Base-by-base conservation (phyloP, 75 land plant genomes). In the Pinus albicaulis region DNA sequence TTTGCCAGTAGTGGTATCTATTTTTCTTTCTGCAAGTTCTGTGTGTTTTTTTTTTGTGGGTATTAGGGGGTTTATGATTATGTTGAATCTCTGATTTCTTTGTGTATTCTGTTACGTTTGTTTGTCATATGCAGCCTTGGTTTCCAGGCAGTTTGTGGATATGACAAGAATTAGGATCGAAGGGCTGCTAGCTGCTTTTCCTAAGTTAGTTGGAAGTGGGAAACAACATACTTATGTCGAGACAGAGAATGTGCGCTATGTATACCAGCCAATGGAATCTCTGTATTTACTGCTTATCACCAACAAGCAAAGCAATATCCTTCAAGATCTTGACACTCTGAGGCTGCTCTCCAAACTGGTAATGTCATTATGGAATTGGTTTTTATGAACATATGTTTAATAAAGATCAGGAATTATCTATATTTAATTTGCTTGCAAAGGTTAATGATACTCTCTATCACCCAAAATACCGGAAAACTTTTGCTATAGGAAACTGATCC, bases 181-280 rank as follows among this genome's bases (percentile, higher is more conserved):
- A 75, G 99, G 98, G 38, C 78, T 95, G 73, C 95, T 98, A 58
- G 99, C 99, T 17, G 95, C 99, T 59, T 98, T 94, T 77, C 99
- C 99, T 1, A 98, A 98, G 86, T 78, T 98, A 78, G 93, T 98
- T 68, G 99, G 98, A 20, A 91, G 80, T 58, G 99, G 98, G 58
- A 98, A 98, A 77, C 99, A 98, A 44, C 99, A 98, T 72, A 98
- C 99, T 38, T 98, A 92, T 85, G 92, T 95, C 73, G 99, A 98
- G 83, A 92, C 98, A 58, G 98, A 98, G 57, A 98, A 95, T 85
- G 98, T 95, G 5, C 99, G 99, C 28, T 98, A 98, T 88, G 99
- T 98, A 20, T 98, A 98, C 80, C 99, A 95, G 81, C 99, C 99
- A 58, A 92, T 98, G 72, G 99, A 98, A 71, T 66, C 79, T 28